Percentiles rank a stretch among this genome's conserved stretches.
These are phyloP conservation scores for Paramyrothecium sp. DNA, from an alignment of 2,329 filamentous ascomycete species.

Conservation along the genomic window DNA sequence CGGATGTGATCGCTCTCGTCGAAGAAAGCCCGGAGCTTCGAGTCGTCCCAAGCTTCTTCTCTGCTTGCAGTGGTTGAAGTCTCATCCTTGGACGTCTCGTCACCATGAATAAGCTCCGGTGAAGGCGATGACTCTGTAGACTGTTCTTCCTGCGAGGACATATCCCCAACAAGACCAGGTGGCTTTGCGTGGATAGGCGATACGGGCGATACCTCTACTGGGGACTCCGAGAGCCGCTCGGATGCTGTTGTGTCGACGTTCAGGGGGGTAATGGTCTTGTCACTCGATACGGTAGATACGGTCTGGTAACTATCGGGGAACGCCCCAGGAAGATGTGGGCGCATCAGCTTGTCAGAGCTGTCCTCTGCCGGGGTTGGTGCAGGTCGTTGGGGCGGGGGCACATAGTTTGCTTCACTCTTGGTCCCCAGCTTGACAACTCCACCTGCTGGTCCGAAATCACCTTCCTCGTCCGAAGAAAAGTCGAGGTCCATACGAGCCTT, in stretches of 20 bases:
- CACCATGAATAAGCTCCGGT: constrained; percentile 55
- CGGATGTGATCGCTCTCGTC: constrained; percentile 87
- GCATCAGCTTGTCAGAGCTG: constrained; percentile 14
- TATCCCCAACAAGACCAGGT: constrained; percentile 68
- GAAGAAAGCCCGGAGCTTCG: constrained; percentile 82
- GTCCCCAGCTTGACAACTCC: constrained; percentile 5
- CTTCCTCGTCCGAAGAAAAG: constrained; percentile 63
- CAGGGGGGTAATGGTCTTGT: constrained; percentile 25
- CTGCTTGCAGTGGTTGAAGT: constrained; percentile 33
- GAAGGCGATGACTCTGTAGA: constrained; percentile 66
- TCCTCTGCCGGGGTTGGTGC: constrained; percentile 15
- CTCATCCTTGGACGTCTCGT: constrained; percentile 33
- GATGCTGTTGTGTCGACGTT: constrained; percentile 18
- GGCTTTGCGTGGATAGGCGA: constrained; percentile 45
- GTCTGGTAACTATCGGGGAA: constrained; percentile 40
- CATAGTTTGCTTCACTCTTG: not conserved
- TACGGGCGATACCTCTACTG: constrained; percentile 60
- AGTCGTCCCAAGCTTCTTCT: constrained; percentile 76
- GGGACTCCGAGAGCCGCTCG: constrained; percentile 64
- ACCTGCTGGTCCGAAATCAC: constrained; percentile 31
- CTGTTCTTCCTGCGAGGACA: constrained; percentile 66
- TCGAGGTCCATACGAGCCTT: constrained; percentile 67
- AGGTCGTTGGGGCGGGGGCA: constrained; percentile 1
- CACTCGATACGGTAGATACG: constrained; percentile 25
- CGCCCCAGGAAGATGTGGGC: constrained; percentile 35